Conservation (phyloP, 192 early-diverging fungal species). For the Piromyces sp. region DNA sequence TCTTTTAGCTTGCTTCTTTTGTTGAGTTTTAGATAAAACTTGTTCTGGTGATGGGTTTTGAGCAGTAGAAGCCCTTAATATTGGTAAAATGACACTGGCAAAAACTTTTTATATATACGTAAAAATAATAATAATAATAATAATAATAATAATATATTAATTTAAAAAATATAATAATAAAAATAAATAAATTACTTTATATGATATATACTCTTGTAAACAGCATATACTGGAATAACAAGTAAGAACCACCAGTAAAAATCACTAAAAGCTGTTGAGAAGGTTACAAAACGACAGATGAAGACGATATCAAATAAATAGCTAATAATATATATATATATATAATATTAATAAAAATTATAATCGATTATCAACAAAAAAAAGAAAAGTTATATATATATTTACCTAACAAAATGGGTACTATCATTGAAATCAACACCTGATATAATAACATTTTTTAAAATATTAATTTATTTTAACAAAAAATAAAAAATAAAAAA, state of each 20-base stretch:
- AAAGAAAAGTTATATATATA: too few relatives aligned
- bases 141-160: too few relatives aligned
- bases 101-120: neutral
- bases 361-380: too few relatives aligned
- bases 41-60: neutral
- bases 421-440: neutral
- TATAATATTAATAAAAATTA: too few relatives aligned
- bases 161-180: too few relatives aligned
- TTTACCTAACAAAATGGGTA: neutral
- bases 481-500: too few relatives aligned
- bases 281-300: neutral
- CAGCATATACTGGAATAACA: neutral
- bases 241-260: neutral
- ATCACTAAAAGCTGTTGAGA: neutral
- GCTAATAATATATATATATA: neutral
- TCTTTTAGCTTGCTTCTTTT: neutral
- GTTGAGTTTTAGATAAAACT: neutral
- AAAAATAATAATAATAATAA: too few relatives aligned
- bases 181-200: too few relatives aligned
- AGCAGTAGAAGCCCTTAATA: neutral
- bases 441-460: neutral
- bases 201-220: neutral
- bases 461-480: too few relatives aligned
- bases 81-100: neutral
- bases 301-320: neutral